Conservation (phyloP, 2,329 filamentous ascomycete species). For the Hypoxylon sp. region DNA sequence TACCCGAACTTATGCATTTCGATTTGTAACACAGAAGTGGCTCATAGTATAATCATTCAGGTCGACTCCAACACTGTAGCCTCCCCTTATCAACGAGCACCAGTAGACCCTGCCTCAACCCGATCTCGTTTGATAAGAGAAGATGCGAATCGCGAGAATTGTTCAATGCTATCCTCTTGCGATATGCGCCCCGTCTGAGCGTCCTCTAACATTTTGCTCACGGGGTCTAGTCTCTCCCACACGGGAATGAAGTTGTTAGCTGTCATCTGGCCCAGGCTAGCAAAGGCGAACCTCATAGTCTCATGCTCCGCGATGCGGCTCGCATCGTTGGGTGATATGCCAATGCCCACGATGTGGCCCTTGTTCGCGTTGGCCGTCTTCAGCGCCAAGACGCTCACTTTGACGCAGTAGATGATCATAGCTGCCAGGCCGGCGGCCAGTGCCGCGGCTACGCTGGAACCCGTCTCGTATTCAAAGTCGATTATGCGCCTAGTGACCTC, state of each 20-base stretch:
- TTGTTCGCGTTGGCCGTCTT: conserved; percentile 12
- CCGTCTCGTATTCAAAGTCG: conserved; percentile 22
- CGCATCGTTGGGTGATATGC: conserved; percentile 5
- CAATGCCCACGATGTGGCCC: conserved; percentile 1
- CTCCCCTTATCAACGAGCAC: not conserved
- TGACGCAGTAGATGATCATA: conserved; percentile 34
- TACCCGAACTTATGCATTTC: no score
- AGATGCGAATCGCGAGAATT: not conserved
- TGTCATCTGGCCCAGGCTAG: not conserved
- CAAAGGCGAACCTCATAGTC: conserved; percentile 14
- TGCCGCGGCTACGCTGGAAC: conserved; percentile 24
- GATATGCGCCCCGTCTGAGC: not conserved
- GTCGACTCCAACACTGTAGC: not conserved
- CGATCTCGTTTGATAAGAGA: conserved; percentile 2
- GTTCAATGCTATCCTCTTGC: conserved; percentile 2
- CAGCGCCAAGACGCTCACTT: conserved; percentile 10
- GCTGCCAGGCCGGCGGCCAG: conserved; percentile 30
- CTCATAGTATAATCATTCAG: no score
- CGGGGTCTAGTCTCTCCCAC: conserved; percentile 7
- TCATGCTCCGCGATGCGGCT: conserved; percentile 1
- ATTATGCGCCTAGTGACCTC: not conserved
- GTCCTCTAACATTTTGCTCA: conserved; percentile 9
- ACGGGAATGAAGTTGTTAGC: conserved; percentile 13
- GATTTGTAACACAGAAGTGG: no score
- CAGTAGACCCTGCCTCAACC: not conserved